These are phyloP conservation scores for Datisca glomerata DNA, from an alignment of 306 rosid genomes.

Conservation along the genomic window DNA sequence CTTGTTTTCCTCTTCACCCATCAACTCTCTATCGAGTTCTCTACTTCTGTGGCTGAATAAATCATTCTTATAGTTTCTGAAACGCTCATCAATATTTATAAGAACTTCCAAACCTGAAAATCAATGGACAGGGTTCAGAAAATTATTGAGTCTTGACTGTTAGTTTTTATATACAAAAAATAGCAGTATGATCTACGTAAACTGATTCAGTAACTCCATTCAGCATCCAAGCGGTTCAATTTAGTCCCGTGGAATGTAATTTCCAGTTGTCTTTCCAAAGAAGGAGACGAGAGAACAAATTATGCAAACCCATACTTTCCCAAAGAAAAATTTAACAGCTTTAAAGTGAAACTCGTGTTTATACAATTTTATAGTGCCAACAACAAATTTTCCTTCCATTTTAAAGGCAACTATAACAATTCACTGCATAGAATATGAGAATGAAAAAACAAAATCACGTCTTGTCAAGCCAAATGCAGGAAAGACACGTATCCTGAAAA, in stretches of 20 bases:
- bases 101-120: conserved; percentile 77
- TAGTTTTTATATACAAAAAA: too few relatives aligned
- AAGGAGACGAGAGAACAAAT: too few relatives aligned
- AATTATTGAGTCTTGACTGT: conserved; percentile 3
- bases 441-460: neutral
- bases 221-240: too few relatives aligned
- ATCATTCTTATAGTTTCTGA: conserved; percentile 47
- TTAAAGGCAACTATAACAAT: too few relatives aligned
- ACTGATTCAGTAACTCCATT: neutral
- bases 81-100: conserved; percentile 41
- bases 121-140: neutral
- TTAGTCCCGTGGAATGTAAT: too few relatives aligned
- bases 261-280: too few relatives aligned
- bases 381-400: too few relatives aligned
- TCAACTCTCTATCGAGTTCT: conserved; percentile 73
- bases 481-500: neutral
- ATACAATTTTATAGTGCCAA: too few relatives aligned
- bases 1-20: conserved; percentile 52
- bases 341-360: too few relatives aligned
- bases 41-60: conserved; percentile 53
- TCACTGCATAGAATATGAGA: too few relatives aligned
- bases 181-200: neutral
- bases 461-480: neutral
- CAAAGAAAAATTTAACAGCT: too few relatives aligned
- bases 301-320: too few relatives aligned